Conservation (phyloP, 306 rosid species). For the Senna siamea region DNA sequence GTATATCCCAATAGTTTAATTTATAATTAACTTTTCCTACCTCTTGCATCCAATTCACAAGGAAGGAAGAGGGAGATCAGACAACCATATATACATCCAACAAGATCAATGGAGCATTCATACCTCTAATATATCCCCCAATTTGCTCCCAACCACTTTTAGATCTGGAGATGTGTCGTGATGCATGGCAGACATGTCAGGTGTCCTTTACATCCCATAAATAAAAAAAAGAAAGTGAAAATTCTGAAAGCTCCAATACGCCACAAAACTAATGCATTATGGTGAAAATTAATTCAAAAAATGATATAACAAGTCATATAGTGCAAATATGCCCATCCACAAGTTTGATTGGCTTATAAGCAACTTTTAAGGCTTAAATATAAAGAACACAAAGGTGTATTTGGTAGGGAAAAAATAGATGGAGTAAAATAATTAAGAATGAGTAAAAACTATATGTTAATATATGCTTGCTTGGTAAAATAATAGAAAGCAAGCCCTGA, state of each 20-base stretch:
- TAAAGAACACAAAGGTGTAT: too few species aligned
- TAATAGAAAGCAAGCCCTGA: too few species aligned
- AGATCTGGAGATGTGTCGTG: constrained; percentile 81
- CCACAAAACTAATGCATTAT: constrained; percentile 1
- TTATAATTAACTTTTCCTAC: constrained; percentile 12
- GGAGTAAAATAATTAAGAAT: too few species aligned
- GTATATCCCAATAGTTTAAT: neutral
- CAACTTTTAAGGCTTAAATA: neutral
- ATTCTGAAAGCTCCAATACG: constrained; percentile 20
- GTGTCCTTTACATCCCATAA: constrained; percentile 65
- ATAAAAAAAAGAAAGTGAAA: constrained; percentile 22
- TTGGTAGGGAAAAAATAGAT: too few species aligned
- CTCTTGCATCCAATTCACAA: constrained; percentile 4
- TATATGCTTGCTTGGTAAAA: too few species aligned
- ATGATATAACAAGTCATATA: constrained; percentile 5
- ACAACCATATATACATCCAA: neutral
- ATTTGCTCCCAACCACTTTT: constrained; percentile 73
- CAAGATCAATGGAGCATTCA: neutral
- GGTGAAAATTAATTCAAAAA: constrained; percentile 30
- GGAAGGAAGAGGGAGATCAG: constrained; percentile 15
- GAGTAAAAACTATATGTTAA: too few species aligned
- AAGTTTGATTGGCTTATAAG: neutral
- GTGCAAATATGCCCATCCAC: neutral
- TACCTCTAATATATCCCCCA: constrained; percentile 85
- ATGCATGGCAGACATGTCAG: constrained; percentile 93